phyloP scores from a whole-genome alignment of 2,329 filamentous ascomycete genomes.

The Cladosporium phlei region DNA sequence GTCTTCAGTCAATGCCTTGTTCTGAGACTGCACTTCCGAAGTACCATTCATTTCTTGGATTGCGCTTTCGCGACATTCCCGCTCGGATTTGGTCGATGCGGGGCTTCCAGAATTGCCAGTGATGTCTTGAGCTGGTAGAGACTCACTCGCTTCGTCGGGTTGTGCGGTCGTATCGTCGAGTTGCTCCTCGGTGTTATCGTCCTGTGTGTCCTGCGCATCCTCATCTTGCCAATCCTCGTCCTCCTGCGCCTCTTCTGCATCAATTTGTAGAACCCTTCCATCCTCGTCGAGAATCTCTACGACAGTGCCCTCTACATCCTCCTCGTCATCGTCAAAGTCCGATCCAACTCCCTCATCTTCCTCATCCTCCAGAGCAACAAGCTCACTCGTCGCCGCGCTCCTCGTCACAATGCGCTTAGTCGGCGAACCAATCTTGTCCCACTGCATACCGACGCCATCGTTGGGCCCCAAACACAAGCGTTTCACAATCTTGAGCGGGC shows the following conservation, averaged over 20 bases:
- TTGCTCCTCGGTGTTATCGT: slow-evolving; percentile 19
- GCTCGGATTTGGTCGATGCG: no score
- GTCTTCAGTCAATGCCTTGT: no score
- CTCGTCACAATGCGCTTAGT: slow-evolving; percentile 29
- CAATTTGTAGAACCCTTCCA: slow-evolving; percentile 18
- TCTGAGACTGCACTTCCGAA: no score
- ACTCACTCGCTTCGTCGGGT: background rate
- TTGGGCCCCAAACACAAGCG: slow-evolving; percentile 35
- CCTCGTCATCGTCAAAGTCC: slow-evolving; percentile 12
- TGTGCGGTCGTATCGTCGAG: slow-evolving; percentile 14
- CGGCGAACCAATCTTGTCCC: slow-evolving; percentile 28
- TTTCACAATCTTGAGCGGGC: slow-evolving; percentile 42
- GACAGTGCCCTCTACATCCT: slow-evolving; percentile 17
- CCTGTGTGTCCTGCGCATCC: slow-evolving; percentile 24
- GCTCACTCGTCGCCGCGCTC: slow-evolving; percentile 18
- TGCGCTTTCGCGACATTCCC: no score
- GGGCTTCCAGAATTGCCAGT: no score
- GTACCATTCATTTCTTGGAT: no score
- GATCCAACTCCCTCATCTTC: slow-evolving; percentile 6
- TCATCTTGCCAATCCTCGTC: slow-evolving; percentile 22
- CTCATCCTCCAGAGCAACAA: slow-evolving; percentile 20
- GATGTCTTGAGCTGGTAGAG: no score
- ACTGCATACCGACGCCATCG: slow-evolving; percentile 20
- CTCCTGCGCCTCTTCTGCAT: slow-evolving; percentile 14
- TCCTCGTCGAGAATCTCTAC: slow-evolving; percentile 27